Conservation (phyloP, 805 yeast genomes). For the Saccharomyces jurei region DNA sequence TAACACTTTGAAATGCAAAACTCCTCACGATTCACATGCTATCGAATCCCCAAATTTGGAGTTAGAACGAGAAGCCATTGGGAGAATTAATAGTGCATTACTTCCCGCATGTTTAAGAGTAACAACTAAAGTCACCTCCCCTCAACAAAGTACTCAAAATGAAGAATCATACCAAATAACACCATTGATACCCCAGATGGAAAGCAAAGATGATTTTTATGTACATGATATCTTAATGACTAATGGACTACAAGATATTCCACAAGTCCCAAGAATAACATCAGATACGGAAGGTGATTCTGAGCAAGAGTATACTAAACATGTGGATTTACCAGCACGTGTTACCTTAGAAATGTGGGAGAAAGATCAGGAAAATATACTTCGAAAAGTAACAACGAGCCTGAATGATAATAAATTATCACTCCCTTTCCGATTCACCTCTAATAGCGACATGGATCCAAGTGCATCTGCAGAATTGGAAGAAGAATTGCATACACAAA, state of each 20-base stretch:
- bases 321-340: slow-evolving; percentile 11
- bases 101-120: slow-evolving; percentile 23
- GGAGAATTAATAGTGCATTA: slow-evolving; percentile 25
- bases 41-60: slow-evolving; percentile 11
- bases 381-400: slow-evolving; percentile 10
- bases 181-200: slow-evolving; percentile 1
- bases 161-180: neutral
- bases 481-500: slow-evolving; percentile 4
- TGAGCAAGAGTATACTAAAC: neutral
- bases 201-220: neutral
- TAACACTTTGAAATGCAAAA: neutral
- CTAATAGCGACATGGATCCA: neutral
- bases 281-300: slow-evolving; percentile 1
- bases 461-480: neutral
- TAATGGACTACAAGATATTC: slow-evolving; percentile 17
- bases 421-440: slow-evolving; percentile 10
- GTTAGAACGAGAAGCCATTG: slow-evolving; percentile 24
- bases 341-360: slow-evolving; percentile 23
- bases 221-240: slow-evolving; percentile 5
- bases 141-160: neutral
- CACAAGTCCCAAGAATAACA: slow-evolving; percentile 11
- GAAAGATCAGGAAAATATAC: slow-evolving; percentile 10
- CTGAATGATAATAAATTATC: slow-evolving; percentile 10
- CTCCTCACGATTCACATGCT: neutral
- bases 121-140: slow-evolving; percentile 5